A percentile compares a stretch with the other conserved stretches of the same genome.
Evolutionary conservation across 2,329 filamentous ascomycete species (phyloP).

Genomic region (Rhinocladiella similis): DNA sequence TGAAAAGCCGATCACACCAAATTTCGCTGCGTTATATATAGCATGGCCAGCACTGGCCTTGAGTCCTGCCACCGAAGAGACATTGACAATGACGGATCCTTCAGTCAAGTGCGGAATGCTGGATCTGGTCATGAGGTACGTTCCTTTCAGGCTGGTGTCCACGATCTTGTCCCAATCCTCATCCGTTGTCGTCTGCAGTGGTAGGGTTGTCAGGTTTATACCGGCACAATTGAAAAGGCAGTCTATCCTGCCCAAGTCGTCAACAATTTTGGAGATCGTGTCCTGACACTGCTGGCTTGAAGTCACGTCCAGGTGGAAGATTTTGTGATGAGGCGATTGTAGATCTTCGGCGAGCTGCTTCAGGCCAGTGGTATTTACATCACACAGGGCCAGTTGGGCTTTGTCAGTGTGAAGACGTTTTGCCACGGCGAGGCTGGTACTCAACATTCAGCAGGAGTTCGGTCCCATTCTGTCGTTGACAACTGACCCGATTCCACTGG

Average conservation of each 20-base stretch:
- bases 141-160: constrained; percentile 47
- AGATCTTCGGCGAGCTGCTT: neutral
- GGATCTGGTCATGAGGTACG: constrained; percentile 47
- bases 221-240: constrained; percentile 47
- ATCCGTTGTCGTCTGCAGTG: constrained; percentile 44
- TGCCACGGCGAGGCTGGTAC: neutral
- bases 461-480: constrained; percentile 13
- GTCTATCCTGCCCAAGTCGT: constrained; percentile 33
- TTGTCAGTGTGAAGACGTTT: neutral
- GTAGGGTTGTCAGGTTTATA: constrained; percentile 39
- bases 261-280: constrained; percentile 26
- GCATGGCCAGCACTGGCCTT: constrained; percentile 28
- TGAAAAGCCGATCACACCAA: constrained; percentile 30
- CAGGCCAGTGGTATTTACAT: neutral
- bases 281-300: constrained; percentile 27
- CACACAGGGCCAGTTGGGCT: neutral
- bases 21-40: constrained; percentile 34
- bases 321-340: neutral
- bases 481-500: constrained; percentile 30
- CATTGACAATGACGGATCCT: constrained; percentile 40
- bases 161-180: constrained; percentile 51
- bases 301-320: constrained; percentile 2
- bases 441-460: neutral
- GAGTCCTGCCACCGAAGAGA: constrained; percentile 38
- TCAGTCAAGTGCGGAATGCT: constrained; percentile 40